Evolutionary conservation across 257 asterid genomes (phyloP).

Genomic region (Penstemon newberryi): DNA sequence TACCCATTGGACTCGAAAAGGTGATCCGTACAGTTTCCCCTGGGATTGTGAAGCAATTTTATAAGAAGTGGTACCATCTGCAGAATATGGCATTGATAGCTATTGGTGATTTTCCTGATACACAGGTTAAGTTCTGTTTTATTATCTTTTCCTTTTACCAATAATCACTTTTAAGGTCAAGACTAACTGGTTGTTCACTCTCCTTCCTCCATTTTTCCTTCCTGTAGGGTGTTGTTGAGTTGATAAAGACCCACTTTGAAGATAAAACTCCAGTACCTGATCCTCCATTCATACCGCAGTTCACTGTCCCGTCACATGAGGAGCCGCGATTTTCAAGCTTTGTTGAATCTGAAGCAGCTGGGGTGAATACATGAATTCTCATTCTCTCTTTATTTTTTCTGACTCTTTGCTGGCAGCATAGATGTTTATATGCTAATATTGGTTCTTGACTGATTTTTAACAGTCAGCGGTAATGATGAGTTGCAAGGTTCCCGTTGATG

Average conservation of each 20-base stretch:
- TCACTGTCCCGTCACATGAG: constrained; percentile 76
- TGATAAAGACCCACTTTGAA: constrained; percentile 80
- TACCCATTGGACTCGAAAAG: constrained; percentile 88
- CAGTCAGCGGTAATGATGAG: constrained; percentile 99
- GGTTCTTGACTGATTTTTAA: constrained; percentile 31
- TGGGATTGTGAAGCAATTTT: constrained; percentile 71
- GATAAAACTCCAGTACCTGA: constrained; percentile 56
- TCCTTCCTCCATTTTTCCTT: constrained; percentile 28
- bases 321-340: constrained; percentile 87
- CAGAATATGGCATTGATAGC: constrained; percentile 94
- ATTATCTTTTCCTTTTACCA: constrained; percentile 1
- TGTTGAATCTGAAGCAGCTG: constrained; percentile 93
- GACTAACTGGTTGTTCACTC: constrained; percentile 27
- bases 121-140: constrained; percentile 52
- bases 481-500: constrained; percentile 77
- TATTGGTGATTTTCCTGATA: constrained; percentile 90
- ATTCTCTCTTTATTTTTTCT: constrained; percentile 22
- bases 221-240: constrained; percentile 74
- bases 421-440: constrained; percentile 22
- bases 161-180: constrained; percentile 12
- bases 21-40: constrained; percentile 81
- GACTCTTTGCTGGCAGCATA: constrained; percentile 16
- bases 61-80: constrained; percentile 82
- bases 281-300: constrained; percentile 65
- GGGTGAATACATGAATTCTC: constrained; percentile 53